Base-by-base conservation (phyloP, 2,329 filamentous ascomycete species). In the Neopestalotiopsis clavispora region DNA sequence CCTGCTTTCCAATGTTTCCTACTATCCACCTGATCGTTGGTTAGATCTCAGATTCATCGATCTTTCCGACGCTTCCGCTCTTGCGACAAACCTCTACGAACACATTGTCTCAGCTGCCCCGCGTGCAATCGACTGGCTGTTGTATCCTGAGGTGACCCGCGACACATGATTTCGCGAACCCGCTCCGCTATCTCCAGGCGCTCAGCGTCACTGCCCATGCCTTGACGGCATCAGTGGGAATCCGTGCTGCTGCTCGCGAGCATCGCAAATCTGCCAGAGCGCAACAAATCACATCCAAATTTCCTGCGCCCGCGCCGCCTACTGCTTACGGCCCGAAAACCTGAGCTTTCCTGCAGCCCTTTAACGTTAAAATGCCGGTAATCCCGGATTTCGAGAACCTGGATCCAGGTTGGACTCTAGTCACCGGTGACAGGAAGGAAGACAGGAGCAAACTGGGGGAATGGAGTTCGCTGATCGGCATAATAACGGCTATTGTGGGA, bases 381-480 rank as follows among this genome's bases (percentile, higher is more conserved):
- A 60, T 68, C 56, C 69, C 69, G 67, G 56, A 69, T 57, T 45
- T 60, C 56, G 65, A 67, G 13, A 68, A 58, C 59, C 65, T 69
- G 72, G 71, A 67, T 62, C 70, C 71, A 65, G 67, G 65, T 59
- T 65, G 65, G 57, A 52, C 63, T 42, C 42, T 69, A 14, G 74
- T 75, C 57, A 71, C 58, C 62, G 74, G 73, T 59, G 67, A 68
- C 49, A 71, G 70, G 56, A 76, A 75, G 67, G 77, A 82, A 45
- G 78, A 80, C 40, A 84, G 83, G 61, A 83, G 86, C 66, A 83
- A 86, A 9, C 79, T 91, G 30, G 86, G 88, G 72, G 84, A 91
- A 79, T 98, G 95, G 95, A 97, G 94, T 61, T 97, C 94, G 32
- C 85, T 98, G 67, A 98, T 99, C 77, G 96, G 96, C 74, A 98